Conservation (phyloP, 306 rosid species). For the Hylodesmum podocarpum region DNA sequence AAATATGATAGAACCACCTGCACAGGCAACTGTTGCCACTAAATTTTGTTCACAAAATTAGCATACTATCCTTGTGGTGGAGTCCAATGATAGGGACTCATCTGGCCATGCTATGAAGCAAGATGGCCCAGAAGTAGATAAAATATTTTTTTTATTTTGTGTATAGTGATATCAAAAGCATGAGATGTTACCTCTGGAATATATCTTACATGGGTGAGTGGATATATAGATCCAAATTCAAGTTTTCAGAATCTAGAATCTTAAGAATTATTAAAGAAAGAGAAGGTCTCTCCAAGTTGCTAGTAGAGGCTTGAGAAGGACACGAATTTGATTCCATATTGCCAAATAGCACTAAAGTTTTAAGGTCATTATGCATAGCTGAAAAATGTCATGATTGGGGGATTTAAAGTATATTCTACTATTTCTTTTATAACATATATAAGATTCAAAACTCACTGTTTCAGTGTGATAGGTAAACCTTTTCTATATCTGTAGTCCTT, state of each 20-base stretch:
- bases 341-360: background rate
- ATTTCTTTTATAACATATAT: background rate
- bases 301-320: background rate
- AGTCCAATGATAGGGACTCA: slow-evolving; percentile 33
- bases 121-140: slow-evolving; percentile 8
- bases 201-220: slow-evolving; percentile 23
- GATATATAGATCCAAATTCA: slow-evolving; percentile 22
- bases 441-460: background rate
- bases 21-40: slow-evolving; percentile 29
- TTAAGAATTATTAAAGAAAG: background rate
- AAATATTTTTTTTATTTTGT: background rate
- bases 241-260: slow-evolving; percentile 13
- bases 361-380: background rate
- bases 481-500: background rate
- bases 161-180: slow-evolving; percentile 3
- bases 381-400: background rate
- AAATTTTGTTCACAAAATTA: slow-evolving; percentile 28
- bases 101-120: slow-evolving; percentile 4
- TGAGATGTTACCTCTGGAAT: slow-evolving; percentile 20
- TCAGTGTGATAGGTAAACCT: background rate
- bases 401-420: background rate
- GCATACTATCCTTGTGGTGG: slow-evolving; percentile 26
- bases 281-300: background rate
- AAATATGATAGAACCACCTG: slow-evolving; percentile 32
- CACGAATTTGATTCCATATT: slow-evolving; percentile 18